Base-by-base conservation (phyloP, 305 asterid genomes). In the Rubia peregrina region DNA sequence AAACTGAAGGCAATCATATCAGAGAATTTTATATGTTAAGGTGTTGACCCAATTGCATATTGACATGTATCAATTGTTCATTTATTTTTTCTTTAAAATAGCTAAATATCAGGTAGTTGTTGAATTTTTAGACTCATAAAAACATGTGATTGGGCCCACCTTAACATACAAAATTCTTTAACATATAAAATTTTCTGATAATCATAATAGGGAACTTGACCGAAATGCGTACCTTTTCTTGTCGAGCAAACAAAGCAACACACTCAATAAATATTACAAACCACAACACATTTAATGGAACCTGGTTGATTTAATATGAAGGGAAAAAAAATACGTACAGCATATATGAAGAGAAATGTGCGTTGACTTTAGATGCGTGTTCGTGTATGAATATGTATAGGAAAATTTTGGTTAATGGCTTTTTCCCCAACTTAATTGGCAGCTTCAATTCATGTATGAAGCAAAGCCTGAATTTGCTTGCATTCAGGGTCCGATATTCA, bases 241-340 rank as follows among this genome's bases (percentile, higher is more conserved):
- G 85, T 73, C 75, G 76, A 79, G 88, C 85, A 87, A 87, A 87
- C 80, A 68, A 87, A 78, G 85, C 70, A 71, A 17, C 38, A 6
- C 14, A 30, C 6, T 12, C 7, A 16, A 36, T 9, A 1, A 62
- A 62, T 17, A 22, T 22, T 46, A 30, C 46, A 59, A 60, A 38
- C 66, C 42, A 21, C 43, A 38, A 76, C 24, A n/a, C 69, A 14
- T 9, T 67, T 55, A 65, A 17, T 43, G 7, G 67, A 40, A 38
- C 1, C 67, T 16, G 13, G 67, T 83, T 69, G 78, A 73, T 76
- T 79, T 68, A 53, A 61, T 67, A 10, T 60, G 55, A 72, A 68
- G 60, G 66, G 10, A n/a, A n/a, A n/a, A 9, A 41, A 21, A 13
- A 63, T 6, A 40, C 2, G 2, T 33, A 30, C 5, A 69, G 43